Base-by-base conservation (phyloP, 192 early-diverging fungal genomes). In the Gamsiella multidivaricata region DNA sequence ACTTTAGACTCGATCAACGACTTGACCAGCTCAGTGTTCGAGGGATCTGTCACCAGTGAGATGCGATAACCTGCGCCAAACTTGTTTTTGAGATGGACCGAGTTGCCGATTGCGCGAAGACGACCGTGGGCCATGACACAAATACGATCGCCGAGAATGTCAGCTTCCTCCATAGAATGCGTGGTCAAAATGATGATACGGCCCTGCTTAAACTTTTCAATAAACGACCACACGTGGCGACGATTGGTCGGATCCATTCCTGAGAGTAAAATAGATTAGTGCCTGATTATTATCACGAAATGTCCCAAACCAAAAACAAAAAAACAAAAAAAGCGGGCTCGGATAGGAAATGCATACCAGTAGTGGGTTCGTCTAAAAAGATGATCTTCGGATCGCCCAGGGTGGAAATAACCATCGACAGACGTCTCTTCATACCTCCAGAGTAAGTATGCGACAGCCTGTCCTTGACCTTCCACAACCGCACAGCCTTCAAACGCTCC, bases 161-260 rank as follows among this genome's bases (percentile, higher is more conserved):
- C 91, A 18, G 91, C 91, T 65, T 93, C 91, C 53, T 92, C 88
- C 91, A 93, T 90, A 9, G 81, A 85, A 63, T 93, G 91, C 3
- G 91, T 93, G 0, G 91, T 92, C 78, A 91, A 69, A 31, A 92
- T 82, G 61, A 93, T 90, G 20, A 91, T 87, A 46, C 91, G 82
- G 31, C 88, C 86, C 45, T 83, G 70, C 78, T 94, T 94, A 76
- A 93, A 94, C 63, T 90, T 86, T 68, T 92, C 90, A 61, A 94
- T 83, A 80, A 94, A 94, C 23, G 65, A 70, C 92, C 92, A 94
- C 0, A 94, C 91, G 64, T 91, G 85, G 20, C 93, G 81, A 46
- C 91, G 86, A 73, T 94, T 93, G 43, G 93, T 87, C 0, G 93
- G 93, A 52, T 94, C 93, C 91, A 94, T 93, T 56, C 92, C 92